Evolutionary conservation across 2,329 filamentous ascomycete species (phyloP).

Genomic region (Neurospora sp.): DNA sequence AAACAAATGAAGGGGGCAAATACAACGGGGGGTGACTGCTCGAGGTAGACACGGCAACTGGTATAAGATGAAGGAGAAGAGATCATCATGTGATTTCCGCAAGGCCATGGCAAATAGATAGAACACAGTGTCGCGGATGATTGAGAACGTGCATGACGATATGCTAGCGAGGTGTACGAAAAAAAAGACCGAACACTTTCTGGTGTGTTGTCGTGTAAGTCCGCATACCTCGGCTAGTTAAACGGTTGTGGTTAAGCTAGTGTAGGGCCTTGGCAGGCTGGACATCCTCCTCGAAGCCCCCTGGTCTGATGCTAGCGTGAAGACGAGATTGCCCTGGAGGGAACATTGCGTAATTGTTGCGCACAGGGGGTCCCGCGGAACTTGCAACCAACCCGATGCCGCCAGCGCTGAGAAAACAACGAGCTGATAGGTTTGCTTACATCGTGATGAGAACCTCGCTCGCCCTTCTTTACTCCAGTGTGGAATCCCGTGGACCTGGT

Average conservation of each 20-base stretch:
- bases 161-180: neutral
- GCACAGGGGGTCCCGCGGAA: neutral
- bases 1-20: neutral
- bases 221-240: neutral
- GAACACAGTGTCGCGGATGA: neutral
- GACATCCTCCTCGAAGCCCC: neutral
- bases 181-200: no score
- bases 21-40: neutral
- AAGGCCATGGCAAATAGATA: neutral
- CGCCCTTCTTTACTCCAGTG: neutral
- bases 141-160: neutral
- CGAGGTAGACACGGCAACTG: neutral
- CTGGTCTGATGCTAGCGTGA: neutral
- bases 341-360: neutral
- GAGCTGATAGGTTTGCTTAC: neutral
- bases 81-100: neutral
- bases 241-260: neutral
- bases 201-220: no score
- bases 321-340: neutral
- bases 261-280: neutral
- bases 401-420: neutral
- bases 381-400: neutral
- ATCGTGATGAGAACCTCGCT: neutral
- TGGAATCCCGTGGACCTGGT: neutral
- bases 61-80: neutral